Conservation (phyloP, 129 eudicot genomes). For the Flaveria brownii region DNA sequence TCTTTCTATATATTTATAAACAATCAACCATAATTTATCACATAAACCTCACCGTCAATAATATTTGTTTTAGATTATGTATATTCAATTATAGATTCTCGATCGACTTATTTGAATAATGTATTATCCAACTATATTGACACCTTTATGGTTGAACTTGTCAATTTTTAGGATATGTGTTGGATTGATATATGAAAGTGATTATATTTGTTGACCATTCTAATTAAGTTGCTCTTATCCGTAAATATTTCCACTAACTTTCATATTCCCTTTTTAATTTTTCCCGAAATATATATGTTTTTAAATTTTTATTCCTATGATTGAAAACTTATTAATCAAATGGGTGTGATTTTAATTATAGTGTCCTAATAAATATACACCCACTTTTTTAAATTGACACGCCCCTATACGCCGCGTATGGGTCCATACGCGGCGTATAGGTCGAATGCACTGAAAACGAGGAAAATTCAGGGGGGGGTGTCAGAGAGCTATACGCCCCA, state of each 20-base stretch:
- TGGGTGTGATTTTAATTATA: too few relatives aligned
- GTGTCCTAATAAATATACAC: too few relatives aligned
- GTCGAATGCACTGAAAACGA: too few relatives aligned
- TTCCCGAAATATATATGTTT: not conserved
- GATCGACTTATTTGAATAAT: not conserved
- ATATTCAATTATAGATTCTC: not conserved
- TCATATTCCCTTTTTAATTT: not conserved
- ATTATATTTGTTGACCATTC: conserved; percentile 26
- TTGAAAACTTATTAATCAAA: too few relatives aligned
- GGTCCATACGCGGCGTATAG: too few relatives aligned
- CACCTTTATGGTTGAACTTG: not conserved
- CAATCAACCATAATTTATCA: not conserved
- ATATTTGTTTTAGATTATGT: not conserved
- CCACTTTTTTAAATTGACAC: too few relatives aligned
- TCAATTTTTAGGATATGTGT: conserved; percentile 24
- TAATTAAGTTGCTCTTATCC: conserved; percentile 16
- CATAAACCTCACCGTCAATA: not conserved
- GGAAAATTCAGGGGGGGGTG: too few relatives aligned
- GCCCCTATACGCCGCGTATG: too few relatives aligned
- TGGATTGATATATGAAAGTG: conserved; percentile 26
- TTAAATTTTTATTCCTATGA: too few relatives aligned
- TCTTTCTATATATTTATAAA: not conserved
- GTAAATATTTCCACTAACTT: not conserved
- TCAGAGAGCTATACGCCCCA: too few relatives aligned
- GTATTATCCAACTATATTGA: not conserved